Evolutionary conservation across 495 filamentous ascomycete genomes (phyloP).

Genomic region (Clavariopsis aquatica): DNA sequence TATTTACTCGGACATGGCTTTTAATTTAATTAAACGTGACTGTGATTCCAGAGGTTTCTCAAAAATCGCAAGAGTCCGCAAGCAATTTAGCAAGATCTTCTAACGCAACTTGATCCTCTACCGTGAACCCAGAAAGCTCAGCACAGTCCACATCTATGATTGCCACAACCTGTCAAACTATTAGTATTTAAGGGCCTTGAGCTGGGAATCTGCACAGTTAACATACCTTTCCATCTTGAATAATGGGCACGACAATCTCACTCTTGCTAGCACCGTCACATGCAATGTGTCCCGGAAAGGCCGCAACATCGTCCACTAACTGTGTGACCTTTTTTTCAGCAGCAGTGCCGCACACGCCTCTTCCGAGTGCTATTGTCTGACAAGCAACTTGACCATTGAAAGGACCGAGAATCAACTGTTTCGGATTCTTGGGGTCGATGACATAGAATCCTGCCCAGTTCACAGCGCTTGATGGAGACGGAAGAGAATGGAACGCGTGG

Average conservation of each 20-base stretch:
- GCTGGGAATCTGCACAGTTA: neutral
- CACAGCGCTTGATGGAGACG: conserved; percentile 67
- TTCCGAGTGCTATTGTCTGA: conserved; percentile 76
- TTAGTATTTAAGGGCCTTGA: conserved; percentile 29
- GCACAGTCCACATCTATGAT: conserved; percentile 90
- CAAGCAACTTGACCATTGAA: conserved; percentile 90
- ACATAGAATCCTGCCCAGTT: conserved; percentile 97
- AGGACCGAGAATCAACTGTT: conserved; percentile 51
- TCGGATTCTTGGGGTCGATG: conserved; percentile 53
- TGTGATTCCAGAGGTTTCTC: too few relatives aligned
- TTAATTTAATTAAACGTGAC: too few relatives aligned
- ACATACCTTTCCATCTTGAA: conserved; percentile 58
- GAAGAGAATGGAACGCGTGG: conserved; percentile 79
- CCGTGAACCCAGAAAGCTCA: conserved; percentile 69
- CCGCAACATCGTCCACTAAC: conserved; percentile 71
- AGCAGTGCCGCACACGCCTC: conserved; percentile 82
- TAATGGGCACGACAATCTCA: conserved; percentile 88
- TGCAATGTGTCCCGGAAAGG: conserved; percentile 87
- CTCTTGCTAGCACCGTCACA: conserved; percentile 81
- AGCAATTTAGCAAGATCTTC: conserved; percentile 71
- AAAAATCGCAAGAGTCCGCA: conserved; percentile 66
- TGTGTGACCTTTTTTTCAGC: conserved; percentile 64
- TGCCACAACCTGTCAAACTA: conserved; percentile 63
- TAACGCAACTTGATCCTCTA: conserved; percentile 66
- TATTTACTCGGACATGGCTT: too few relatives aligned